Percentiles rank a stretch among this genome's conserved stretches.
phyloP scores from a whole-genome alignment of 257 asterid genomes.

The Solanum peruvianum region DNA sequence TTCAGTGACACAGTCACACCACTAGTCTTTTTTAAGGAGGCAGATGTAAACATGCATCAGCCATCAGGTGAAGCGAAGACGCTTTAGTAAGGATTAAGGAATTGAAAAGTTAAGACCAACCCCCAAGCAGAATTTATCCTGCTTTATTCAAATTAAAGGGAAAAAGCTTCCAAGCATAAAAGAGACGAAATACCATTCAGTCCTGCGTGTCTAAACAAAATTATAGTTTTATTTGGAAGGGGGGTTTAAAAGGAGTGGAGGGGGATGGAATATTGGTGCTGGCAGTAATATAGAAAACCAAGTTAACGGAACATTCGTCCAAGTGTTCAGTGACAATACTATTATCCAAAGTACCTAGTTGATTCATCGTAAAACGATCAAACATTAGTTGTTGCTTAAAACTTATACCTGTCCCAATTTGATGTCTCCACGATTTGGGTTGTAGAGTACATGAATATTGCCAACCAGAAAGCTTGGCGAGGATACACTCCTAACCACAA shows the following conservation, averaged over 20 bases:
- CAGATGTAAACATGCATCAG: too few relatives aligned
- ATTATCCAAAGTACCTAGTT: background rate
- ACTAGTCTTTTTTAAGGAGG: background rate
- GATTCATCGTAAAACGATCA: background rate
- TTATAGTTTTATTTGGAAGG: background rate
- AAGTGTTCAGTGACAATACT: background rate
- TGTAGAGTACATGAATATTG: constrained; percentile 73
- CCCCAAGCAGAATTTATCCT: background rate
- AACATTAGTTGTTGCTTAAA: background rate
- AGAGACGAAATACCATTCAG: background rate
- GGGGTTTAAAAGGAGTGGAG: background rate
- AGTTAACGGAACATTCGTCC: background rate
- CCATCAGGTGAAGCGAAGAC: background rate
- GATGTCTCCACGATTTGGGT: constrained; percentile 88
- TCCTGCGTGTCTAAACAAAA: background rate
- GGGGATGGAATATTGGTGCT: background rate
- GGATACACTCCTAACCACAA: constrained; percentile 16
- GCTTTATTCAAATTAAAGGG: background rate
- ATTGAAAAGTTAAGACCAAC: background rate
- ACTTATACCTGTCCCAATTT: constrained; percentile 78
- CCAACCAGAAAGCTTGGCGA: constrained; percentile 53
- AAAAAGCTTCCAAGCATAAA: background rate
- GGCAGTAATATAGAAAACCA: background rate
- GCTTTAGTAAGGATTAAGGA: background rate
- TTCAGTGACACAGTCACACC: background rate